Base-by-base conservation (phyloP, 768 basidiomycete genomes). In the Naganishia vaughanmartiniae region DNA sequence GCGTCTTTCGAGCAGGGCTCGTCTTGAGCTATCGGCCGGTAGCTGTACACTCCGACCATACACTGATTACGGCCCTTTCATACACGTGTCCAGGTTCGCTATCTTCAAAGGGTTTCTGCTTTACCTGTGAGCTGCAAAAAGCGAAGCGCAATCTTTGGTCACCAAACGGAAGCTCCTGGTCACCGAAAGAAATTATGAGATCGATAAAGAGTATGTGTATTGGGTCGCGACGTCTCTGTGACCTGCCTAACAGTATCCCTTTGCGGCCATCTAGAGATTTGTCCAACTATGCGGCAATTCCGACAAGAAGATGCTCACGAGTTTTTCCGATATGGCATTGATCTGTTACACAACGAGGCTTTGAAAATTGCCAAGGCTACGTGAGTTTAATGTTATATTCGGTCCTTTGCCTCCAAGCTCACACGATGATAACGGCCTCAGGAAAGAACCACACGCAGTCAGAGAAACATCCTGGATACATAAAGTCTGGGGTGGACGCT, bases 231-330 rank as follows among this genome's bases (percentile, higher is more conserved):
- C 15, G n/a, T 28, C 1, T n/a, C 14, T 26, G 24, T 46, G 30
- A 19, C 24, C 31, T 46, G 31, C 48, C 65, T 72, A 31, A 71
- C 67, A 69, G 39, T 17, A 53, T 26, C 30, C 45, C 30, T 0
- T 51, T n/a, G 15, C 7, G 11, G 28, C 21, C 26, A 31, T 19
- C 14, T 72, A 97, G 93, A 84, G 10, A 93, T 98, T 70, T 93
- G 93, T 19, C 93, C 93, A 79, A 89, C 91, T 76, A 88, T 97
- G 87, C 87, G 89, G 51, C 86, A 83, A 81, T 93, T 92, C n/a
- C 84, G 92, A 74, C 96, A 99, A 80, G 96, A 99, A 78, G 96
- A 99, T 79, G 89, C 96, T 11, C 96, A 99, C 78, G 96, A 99
- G 81, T 98, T 98, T 78, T 87, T 99, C 58, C 89, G 96, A 36